Evolutionary conservation across 2,329 filamentous ascomycete genomes (phyloP), one percentile per base, ranked within the genome.

Genomic region (Claviceps digitariae): DNA sequence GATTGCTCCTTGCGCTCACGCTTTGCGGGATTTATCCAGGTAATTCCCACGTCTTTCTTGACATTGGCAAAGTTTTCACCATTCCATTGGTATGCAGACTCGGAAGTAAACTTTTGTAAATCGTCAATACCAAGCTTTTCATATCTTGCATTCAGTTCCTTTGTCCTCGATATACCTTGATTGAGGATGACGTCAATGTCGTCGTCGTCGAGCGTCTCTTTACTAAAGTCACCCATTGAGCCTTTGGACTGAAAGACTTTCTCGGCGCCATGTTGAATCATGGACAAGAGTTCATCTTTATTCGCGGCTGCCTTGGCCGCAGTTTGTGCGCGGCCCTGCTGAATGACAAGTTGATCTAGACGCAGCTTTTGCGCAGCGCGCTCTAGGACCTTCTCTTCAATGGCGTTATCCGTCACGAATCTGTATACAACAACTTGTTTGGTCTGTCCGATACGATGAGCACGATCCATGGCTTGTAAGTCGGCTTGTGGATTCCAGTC

Each of bases 401-500:
- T 97, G 0, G 93, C 93, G 64, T 95, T 94, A 66, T 98, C 93
- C 0, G 94, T 98, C 25, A 98, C 87, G 62, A 98, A 96, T 56
- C 93, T 82, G 73, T 95, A 98, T 3, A 98, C 93, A 45, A 90
- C 80, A 12, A 98, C 93, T 67, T 98, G 93, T 72, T 98, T 98
- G 5, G 89, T 98, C 72, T 98, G 93, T 41, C 93, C 93, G 61
- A 98, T 98, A 72, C 93, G 89, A 72, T 98, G 93, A 51, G 93
- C 93, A 66, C 93, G 87, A 64, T 98, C 93, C 93, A 98, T 98
- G 54, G 93, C 93, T 69, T 98, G 93, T 55, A 98, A 72, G 81
- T 98, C 93, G 20, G 93, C 93, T 69, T 98, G 93, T 10, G 93
- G 93, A 64, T 96, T 97, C 93, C 93, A 98, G 66, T 98, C 93